Base-by-base conservation (phyloP, 164 flowering plant genomes). In the Magnolia sinica region DNA sequence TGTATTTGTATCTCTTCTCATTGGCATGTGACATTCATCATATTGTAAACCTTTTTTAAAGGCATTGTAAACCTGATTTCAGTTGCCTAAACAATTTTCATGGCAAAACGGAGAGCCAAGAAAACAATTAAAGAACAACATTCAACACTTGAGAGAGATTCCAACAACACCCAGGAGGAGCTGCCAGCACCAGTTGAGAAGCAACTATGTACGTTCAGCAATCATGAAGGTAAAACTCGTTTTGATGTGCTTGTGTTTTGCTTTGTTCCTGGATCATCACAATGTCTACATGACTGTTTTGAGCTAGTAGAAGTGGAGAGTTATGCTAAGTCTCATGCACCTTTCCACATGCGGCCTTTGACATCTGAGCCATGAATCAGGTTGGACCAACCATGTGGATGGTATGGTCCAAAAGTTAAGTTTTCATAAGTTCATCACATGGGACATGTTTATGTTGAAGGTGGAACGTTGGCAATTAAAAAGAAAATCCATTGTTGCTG, bases 21-120 rank as follows among this genome's bases (percentile, higher is more conserved):
- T 55, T 55, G 18, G 61, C 61, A 55, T 55, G 9, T 7, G 8
- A 16, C 61, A 8, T 55, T 55, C 61, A 10, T 55, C 16, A 55
- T 55, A 55, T 55, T 10, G 61, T 55, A 2, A 55, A 55, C 29
- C 29, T 27, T 27, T 27, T 27, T 27, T 27, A 1, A 27, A 27
- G 29, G 29, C 29, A 55, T 13, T 10, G 61, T 55, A 2, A 55
- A 6, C 61, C 61, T 16, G 18, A 16, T 7, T 55, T 55, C 61
- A 55, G 18, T 16, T 55, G 11, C 11, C 61, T 55, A 10, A 55
- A 16, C 7, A 10, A 16, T 55, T 68, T 31, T 68, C 45, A 68
- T 68, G 71, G 71, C 71, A 6, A 68, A 68, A 31, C 71, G 71
- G 49, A 68, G 50, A 68, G 8, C 50, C 27, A 68, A 68, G 18